A percentile compares a stretch with the other conserved stretches of the same genome.
phyloP scores from a whole-genome alignment of 2,329 filamentous ascomycete genomes.

The Claviceps africana region DNA sequence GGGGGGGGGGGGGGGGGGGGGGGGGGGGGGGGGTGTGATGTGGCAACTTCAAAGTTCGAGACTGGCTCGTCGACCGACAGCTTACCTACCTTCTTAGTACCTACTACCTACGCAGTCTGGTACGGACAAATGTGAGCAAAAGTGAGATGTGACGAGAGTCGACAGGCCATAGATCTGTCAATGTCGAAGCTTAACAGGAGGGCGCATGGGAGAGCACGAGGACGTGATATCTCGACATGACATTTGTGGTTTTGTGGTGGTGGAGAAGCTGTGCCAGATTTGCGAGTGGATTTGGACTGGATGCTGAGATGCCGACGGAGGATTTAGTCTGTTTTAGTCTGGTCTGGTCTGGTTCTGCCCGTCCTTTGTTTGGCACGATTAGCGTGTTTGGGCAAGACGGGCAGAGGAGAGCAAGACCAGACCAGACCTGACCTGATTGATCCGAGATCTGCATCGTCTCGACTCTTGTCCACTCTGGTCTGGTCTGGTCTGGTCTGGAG shows the following conservation, averaged over 20 bases:
- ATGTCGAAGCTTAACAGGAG: background rate
- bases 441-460: too few species aligned
- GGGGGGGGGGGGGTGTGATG: background rate
- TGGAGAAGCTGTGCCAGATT: background rate
- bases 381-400: too few species aligned
- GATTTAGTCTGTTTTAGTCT: too few species aligned
- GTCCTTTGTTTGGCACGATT: too few species aligned
- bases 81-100: background rate
- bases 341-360: too few species aligned
- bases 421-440: too few species aligned
- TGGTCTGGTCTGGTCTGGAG: too few species aligned
- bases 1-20: background rate
- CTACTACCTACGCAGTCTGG: too few species aligned
- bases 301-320: too few species aligned
- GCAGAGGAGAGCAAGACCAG: too few species aligned
- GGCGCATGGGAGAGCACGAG: conserved; percentile 4
- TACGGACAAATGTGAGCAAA: background rate
- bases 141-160: background rate
- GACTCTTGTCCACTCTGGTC: too few species aligned
- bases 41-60: background rate
- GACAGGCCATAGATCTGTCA: background rate
- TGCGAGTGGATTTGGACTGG: background rate
- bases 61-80: background rate
- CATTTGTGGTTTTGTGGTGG: too few species aligned
- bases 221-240: background rate